Evolutionary conservation across 495 filamentous ascomycete species (phyloP), one percentile per base, ranked within the genome.

Genomic region (Neurospora sp.): DNA sequence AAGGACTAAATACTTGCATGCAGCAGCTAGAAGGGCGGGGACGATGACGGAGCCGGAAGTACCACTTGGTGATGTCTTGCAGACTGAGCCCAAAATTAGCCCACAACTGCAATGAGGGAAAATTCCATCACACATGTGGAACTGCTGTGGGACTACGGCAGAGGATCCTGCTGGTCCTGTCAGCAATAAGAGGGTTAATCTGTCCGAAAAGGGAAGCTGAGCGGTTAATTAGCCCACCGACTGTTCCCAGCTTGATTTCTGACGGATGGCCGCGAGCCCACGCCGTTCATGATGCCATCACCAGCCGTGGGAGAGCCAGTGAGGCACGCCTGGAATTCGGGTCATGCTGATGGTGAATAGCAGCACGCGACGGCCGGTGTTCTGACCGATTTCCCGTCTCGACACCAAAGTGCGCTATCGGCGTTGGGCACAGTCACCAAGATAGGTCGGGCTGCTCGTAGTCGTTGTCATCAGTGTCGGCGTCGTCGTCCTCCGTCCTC

Each of bases 161-260:
- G 27, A 66, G 27, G 54, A 35, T 66, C 54, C 54, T 66, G 14
- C 54, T 62, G 23, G 54, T 35, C 12, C 23, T 66, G 27, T 18
- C 27, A 66, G 54, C 54, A 66, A 66, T 66, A 66, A 35, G 14
- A 14, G 54, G 72, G 39, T 75, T 59, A 74, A 71, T 74, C 62
- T 59, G 62, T 74, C 77, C 74, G 16, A 74, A 78, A 72, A 20
- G 18, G 72, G 75, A 75, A 71, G 42, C 18, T 4, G 38, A 39
- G 79, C 79, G 79, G 73, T 74, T 81, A 82, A 81, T 81, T 81
- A 78, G 74, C 39, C 79, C 81, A 75, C 11, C 59, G 7, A 18
- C 27, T 27, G 23, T 62, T 31, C 54, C 11, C n/a, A 59, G 5
- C 20, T 59, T 59, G n/a, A 54, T 54, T 11, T 23, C 0, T 27